Percentiles rank a stretch among this genome's conserved stretches.
These are phyloP conservation scores for Oryza nivara DNA, from an alignment of 176 grass and related monocot genomes.

Conservation along the genomic window DNA sequence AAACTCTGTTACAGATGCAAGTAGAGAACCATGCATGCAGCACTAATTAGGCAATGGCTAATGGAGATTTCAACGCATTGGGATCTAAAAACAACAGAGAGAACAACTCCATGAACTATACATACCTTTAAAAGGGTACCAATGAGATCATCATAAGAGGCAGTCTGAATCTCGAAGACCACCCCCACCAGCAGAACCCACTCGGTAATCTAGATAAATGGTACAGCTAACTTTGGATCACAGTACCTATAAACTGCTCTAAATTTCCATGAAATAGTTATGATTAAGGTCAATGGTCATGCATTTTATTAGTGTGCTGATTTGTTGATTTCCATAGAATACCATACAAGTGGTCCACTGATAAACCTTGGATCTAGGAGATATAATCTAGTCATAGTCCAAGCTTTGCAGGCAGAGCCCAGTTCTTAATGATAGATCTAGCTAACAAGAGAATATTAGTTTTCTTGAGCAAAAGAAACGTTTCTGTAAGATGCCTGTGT, in stretches of 20 bases:
- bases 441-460: constrained; percentile 19
- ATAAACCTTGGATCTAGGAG: constrained; percentile 59
- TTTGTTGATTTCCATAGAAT: constrained; percentile 38
- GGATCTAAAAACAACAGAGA: constrained; percentile 59
- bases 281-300: constrained; percentile 62
- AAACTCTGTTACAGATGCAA: constrained; percentile 1
- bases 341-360: constrained; percentile 31
- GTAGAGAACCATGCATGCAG: constrained; percentile 2
- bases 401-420: constrained; percentile 41
- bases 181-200: constrained; percentile 32
- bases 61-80: constrained; percentile 57
- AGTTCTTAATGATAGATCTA: constrained; percentile 44
- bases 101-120: constrained; percentile 23
- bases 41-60: constrained; percentile 31
- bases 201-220: constrained; percentile 32
- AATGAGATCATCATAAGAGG: constrained; percentile 32
- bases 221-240: constrained; percentile 56
- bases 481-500: background rate
- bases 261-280: constrained; percentile 34
- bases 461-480: background rate
- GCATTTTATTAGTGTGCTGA: constrained; percentile 35
- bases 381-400: constrained; percentile 44
- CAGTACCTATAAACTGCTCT: constrained; percentile 13
- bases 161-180: constrained; percentile 45
- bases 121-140: constrained; percentile 26